Evolutionary conservation across 1,139 yeast genomes (phyloP).

Genomic region (Arxiozyma slooffiae): DNA sequence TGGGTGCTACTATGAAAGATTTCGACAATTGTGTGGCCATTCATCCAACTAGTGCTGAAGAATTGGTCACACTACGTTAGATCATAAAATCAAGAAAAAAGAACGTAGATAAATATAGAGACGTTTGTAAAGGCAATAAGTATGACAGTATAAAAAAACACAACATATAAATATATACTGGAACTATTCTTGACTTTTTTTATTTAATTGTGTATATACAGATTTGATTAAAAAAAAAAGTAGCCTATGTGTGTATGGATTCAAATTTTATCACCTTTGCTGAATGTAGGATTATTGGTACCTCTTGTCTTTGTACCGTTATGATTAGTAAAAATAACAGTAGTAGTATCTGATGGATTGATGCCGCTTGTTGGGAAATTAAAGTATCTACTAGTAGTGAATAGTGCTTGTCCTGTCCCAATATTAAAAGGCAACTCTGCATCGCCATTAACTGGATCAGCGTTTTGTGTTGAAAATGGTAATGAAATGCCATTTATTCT

Average conservation of each 20-base stretch:
- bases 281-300: not conserved
- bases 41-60: constrained; percentile 98
- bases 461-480: not conserved
- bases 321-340: not conserved
- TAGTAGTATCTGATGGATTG: constrained; percentile 1
- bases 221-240: not conserved
- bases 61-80: constrained; percentile 65
- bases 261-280: not conserved
- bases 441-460: constrained; percentile 17
- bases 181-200: not conserved
- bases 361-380: constrained; percentile 18
- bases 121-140: not conserved
- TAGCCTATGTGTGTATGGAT: not conserved
- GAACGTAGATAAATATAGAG: too few species aligned
- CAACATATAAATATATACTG: too few species aligned
- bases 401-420: constrained; percentile 24
- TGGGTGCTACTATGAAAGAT: constrained; percentile 96
- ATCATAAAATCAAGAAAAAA: not conserved
- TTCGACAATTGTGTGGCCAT: constrained; percentile 94
- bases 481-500: not conserved
- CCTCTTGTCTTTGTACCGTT: not conserved
- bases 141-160: too few species aligned
- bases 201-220: not conserved
- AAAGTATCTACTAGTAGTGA: constrained; percentile 22
- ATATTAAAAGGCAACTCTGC: constrained; percentile 28